Evolutionary conservation across 441 rosid species (phyloP), one percentile per base, ranked within the genome.

Genomic region (Omphalea diandra): DNA sequence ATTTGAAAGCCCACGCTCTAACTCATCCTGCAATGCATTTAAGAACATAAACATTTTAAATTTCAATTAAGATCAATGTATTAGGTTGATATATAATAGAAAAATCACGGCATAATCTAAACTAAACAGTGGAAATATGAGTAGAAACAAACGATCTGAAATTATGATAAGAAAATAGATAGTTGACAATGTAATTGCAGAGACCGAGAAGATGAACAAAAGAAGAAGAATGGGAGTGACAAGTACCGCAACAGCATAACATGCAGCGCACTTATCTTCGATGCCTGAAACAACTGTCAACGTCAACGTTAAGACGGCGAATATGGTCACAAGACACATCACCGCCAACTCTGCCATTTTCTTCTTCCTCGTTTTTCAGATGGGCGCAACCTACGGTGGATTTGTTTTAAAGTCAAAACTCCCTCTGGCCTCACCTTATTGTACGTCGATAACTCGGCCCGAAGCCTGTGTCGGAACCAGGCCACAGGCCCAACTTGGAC

Each of bases 241-340:
- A 57, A 35, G 64, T 89, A 91, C 98, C 85, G 97, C 89, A 68
- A 91, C 89, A 63, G 97, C 95, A 67, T 80, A 84, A 80, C 97
- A 91, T 59, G 98, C 97, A 33, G 88, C 83, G 58, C 98, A 91
- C 70, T 86, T 91, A 71, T 94, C 88, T 24, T 94, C 96, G 61
- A 90, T 73, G 74, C 83, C 73, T 1, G 67, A 68, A 50, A 75
- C 79, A 58, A 36, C 74, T 2, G 79, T 82, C 20, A 57, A 60
- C 38, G 85, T 62, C 65, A 79, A 60, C 38, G 85, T 62, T 63
- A 79, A 64, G 43, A 80, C 43, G 29, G 88, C 67, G 57, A 85
- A 46, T 5, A 79, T 5, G 20, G 75, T 65, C 54, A 81, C 33
- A 53, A 83, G 72, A 81, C 74, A 74, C 75, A 71, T 10, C 67